Evolutionary conservation across 805 yeast genomes (phyloP), one percentile per base, ranked within the genome.

Genomic region (Komagataella pseudopastoris): DNA sequence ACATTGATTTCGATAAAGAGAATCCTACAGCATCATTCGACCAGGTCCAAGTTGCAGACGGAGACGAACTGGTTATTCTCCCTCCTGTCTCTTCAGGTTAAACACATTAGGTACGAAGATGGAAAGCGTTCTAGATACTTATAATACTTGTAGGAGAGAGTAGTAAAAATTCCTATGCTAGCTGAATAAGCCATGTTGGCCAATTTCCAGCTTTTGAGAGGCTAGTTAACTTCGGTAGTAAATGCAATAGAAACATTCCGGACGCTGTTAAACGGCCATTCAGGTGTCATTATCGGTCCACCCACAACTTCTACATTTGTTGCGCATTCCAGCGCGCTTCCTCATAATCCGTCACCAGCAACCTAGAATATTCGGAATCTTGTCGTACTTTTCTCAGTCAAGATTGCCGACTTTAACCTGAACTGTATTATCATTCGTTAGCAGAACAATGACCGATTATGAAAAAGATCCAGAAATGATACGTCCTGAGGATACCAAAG

Each of bases 81-180:
- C 67, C 68, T 6, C 68, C 68, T 2, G 68, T 64, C 4, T 61
- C 65, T 10, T 55, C 65, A 18, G 68, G 68, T 2, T 62, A 46
- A 53, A 10, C 14, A 6, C 14, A 7, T 44, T 12, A 7, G 47
- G 47, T n/a, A 46, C 30, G 44, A 23, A 12, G n/a, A 44, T 4
- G 7, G 10, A 16, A 20, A 20, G 14, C n/a, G 8, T 44, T 12
- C 46, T 44, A 18, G 20, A 20, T 4, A 14, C 12, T 44, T 7
- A 18, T 6, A 18, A 20, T 4, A 14, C 12, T 44, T 7, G 46
- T 6, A 18, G 20, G 12, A 44, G 12, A 44, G 23, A 10, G 23
- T n/a, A 5, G 23, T 12, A 18, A 18, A 8, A 8, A 12, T 44
- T 12, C 23, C 23, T 12, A 17, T 18, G 20, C 2, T 18, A 17